Evolutionary conservation across 768 basidiomycete genomes (phyloP).

Genomic region (Russula lepida): DNA sequence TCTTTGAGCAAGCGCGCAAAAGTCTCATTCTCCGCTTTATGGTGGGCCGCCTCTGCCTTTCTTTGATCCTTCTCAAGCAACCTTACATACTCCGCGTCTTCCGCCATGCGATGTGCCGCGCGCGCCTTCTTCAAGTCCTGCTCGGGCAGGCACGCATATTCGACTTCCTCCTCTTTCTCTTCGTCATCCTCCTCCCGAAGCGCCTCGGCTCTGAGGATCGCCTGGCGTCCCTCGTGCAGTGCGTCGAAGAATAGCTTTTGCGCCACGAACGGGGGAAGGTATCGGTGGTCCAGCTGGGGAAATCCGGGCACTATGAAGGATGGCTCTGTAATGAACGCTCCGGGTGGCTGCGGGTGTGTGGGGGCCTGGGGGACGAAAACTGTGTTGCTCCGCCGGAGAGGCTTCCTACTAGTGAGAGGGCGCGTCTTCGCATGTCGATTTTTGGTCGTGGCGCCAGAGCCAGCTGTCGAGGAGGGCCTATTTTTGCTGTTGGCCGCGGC

Average conservation of each 20-base stretch:
- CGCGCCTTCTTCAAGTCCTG: background rate
- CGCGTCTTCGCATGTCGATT: background rate
- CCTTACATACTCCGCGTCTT: background rate
- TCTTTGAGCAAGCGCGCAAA: background rate
- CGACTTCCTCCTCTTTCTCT: background rate
- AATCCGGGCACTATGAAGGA: background rate
- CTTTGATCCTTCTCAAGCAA: background rate
- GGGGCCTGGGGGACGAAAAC: background rate
- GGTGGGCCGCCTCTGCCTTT: conserved; percentile 2
- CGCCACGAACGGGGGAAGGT: background rate
- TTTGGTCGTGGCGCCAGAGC: no score
- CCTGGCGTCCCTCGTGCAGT: background rate
- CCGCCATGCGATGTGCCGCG: background rate
- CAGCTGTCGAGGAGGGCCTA: background rate
- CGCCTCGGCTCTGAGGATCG: background rate
- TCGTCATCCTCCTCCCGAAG: no score
- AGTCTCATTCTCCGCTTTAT: background rate
- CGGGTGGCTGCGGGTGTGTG: background rate
- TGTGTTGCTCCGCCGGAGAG: conserved; percentile 2
- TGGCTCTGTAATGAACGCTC: background rate
- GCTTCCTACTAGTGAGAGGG: background rate
- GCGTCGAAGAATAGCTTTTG: conserved; percentile 9
- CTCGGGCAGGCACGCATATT: background rate
- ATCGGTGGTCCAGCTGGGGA: background rate
- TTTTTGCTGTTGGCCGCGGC: background rate